phyloP scores from a whole-genome alignment of 169 alveolate species.

The Plasmodium reichenowi region DNA sequence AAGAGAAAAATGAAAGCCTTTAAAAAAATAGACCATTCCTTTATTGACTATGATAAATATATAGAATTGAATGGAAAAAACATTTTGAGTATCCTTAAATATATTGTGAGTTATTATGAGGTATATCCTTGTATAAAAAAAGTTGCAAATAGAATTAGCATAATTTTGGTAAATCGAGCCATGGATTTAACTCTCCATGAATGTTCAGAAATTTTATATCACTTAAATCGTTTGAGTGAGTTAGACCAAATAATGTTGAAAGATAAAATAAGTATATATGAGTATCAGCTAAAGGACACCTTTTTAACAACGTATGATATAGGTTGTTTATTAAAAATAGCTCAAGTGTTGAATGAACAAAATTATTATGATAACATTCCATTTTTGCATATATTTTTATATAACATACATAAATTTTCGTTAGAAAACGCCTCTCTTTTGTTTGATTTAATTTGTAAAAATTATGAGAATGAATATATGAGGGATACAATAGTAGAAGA shows the following conservation, averaged over 20 bases:
- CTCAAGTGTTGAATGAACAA: constrained; percentile 5
- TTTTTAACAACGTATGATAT: constrained; percentile 13
- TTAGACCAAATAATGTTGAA: constrained; percentile 1
- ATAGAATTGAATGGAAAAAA: constrained; percentile 45
- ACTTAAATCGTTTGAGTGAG: constrained; percentile 8
- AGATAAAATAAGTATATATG: constrained; percentile 35
- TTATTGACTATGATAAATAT: constrained; percentile 3
- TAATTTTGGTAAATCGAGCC: constrained; percentile 5
- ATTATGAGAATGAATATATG: constrained; percentile 22
- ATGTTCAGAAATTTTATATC: constrained; percentile 34
- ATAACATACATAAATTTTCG: constrained; percentile 39
- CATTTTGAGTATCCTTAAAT: constrained; percentile 38
- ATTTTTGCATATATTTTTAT: constrained; percentile 12
- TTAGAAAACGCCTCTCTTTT: constrained; percentile 8
- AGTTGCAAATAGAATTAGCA: constrained; percentile 8
- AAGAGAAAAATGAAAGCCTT: constrained; percentile 7
- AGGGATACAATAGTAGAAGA: background rate
- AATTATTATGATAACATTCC: background rate
- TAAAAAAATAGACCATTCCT: background rate
- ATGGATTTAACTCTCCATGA: constrained; percentile 45
- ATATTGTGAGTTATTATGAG: constrained; percentile 7
- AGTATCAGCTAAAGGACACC: constrained; percentile 12
- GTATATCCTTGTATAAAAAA: constrained; percentile 5
- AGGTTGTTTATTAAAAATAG: constrained; percentile 33
- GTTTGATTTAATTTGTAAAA: constrained; percentile 4